Base-by-base conservation (phyloP, 176 grass and related monocot genomes). In the Oryza officinalis region DNA sequence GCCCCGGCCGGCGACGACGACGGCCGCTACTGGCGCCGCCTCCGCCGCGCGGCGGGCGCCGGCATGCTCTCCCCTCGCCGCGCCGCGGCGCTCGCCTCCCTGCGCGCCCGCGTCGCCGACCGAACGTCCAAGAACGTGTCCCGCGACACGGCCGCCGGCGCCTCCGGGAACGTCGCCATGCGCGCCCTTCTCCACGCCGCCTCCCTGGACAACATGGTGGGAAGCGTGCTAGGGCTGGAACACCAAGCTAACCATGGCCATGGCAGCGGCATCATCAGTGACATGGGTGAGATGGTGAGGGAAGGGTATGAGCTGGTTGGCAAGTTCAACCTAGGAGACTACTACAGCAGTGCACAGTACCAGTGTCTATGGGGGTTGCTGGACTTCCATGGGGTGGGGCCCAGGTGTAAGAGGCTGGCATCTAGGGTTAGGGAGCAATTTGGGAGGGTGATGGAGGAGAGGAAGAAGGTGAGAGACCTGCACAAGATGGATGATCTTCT, bases 251-350 rank as follows among this genome's bases (percentile, higher is more conserved):
- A 17, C 1, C 14, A 47, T 47, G 45, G 45, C 45, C 44, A 1
- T 15, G 45, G 45, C 45, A 47, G 13, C 45, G 4, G 4, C 47
- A 6, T 17, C 3, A 18, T 6, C 4, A 13, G 43, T 3, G 47
- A 67, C 65, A 27, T 91, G 6, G 35, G 8, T n/a, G 72, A 77
- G 22, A 87, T 91, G 72, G 77, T 91, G 27, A 85, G 44, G 40
- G 77, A 91, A 72, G 89, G 66, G 22, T 88, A 88, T 2, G 77
- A 87, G 32, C 52, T 91, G 6, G 82, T 91, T 14, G 85, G 85
- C 52, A 67, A 2, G 33, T 91, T 88, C 61, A 88, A 91, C 72
- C 80, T 85, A 33, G 85, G 68, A 18, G 85, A 91, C 45, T 73
- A 85, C 50, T 85, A 22, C 52, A 57, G 52, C 1, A 1, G 49